Evolutionary conservation across 2,329 filamentous ascomycete species (phyloP), one percentile per base, ranked within the genome.

Genomic region (Harringtonia lauricola): DNA sequence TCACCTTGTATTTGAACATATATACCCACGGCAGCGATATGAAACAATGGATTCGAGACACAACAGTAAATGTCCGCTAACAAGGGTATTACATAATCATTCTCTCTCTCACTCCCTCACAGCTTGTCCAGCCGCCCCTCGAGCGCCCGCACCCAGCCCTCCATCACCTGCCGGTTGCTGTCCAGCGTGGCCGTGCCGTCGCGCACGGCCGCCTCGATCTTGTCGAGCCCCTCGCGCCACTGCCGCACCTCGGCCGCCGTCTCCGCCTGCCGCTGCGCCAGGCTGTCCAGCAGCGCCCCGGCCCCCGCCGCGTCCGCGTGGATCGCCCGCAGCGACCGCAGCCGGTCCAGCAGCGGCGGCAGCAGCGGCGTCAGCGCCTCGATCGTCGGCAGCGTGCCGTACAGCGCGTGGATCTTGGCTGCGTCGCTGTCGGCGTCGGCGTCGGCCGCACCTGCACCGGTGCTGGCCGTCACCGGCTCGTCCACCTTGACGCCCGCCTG

Each of bases 341-440:
- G 67, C 22, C 92, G 77, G 55, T 95, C 88, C 12, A 98, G 70
- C 10, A 96, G 70, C 6, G 86, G 77, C 2, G 92, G 90, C 4
- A 98, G 72, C 17, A 95, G 71, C 1, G 92, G 92, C 7, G 86
- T 75, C 8, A 98, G 71, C 45, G 74, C 84, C 62, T 95, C 88
- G 46, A 98, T 92, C 0, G 86, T 92, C 2, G 88, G 83, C 15
- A 98, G 68, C 3, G 87, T 86, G 1, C 85, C 83, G 62, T 95
- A 95, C 6, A 98, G 74, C 2, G 89, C 86, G 51, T 94, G 92
- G 59, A 98, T 84, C 60, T 95, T 95, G 42, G 85, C 74, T 34
- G 80, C 74, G 54, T 94, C 84, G 54, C 94, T 87, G 50, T 81
- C 70, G 45, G 74, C 65, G 24, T 22, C 42, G 58, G 43, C 36